Evolutionary conservation across 192 early-diverging fungal genomes (phyloP).

Genomic region (Paraglomus occultum): DNA sequence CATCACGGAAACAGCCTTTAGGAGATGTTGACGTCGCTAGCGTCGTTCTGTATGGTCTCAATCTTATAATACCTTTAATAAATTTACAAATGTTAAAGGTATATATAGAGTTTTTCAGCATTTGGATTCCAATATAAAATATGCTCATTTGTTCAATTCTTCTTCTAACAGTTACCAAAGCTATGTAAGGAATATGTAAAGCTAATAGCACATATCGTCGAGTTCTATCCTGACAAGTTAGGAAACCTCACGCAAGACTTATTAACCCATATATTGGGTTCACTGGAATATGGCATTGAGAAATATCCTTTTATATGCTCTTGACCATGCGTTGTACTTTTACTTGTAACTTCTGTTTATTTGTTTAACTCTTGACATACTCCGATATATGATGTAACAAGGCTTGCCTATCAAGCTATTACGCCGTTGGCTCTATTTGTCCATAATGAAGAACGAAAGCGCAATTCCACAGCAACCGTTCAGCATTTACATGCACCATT

Average conservation of each 20-base stretch:
- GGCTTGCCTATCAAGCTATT: constrained; percentile 62
- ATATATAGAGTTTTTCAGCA: constrained; percentile 1
- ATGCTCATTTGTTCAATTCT: constrained; percentile 1
- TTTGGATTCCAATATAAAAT: constrained; percentile 15
- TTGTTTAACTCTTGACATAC: constrained; percentile 4
- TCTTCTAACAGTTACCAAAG: constrained; percentile 48
- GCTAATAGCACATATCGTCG: constrained; percentile 61
- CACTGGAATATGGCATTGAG: constrained; percentile 61
- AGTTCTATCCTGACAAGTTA: constrained; percentile 63
- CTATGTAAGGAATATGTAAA: constrained; percentile 65
- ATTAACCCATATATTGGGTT: constrained; percentile 55
- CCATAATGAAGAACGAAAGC: constrained; percentile 43
- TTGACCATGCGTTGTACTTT: too few relatives aligned
- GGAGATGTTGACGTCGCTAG: constrained; percentile 48
- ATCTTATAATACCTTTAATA: constrained; percentile 69
- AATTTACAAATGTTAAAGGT: constrained; percentile 70
- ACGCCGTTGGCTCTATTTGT: constrained; percentile 55
- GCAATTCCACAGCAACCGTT: constrained; percentile 26
- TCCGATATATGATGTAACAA: constrained; percentile 46
- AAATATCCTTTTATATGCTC: constrained; percentile 42
- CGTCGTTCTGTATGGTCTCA: constrained; percentile 70
- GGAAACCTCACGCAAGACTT: constrained; percentile 45
- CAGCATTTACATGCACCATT: constrained; percentile 35
- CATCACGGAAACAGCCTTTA: constrained; percentile 28
- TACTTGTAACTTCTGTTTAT: background rate